A percentile compares a stretch with the other conserved stretches of the same genome.
Conservation (phyloP, 495 filamentous ascomycete species). For the Bathelium albidoporum region DNA sequence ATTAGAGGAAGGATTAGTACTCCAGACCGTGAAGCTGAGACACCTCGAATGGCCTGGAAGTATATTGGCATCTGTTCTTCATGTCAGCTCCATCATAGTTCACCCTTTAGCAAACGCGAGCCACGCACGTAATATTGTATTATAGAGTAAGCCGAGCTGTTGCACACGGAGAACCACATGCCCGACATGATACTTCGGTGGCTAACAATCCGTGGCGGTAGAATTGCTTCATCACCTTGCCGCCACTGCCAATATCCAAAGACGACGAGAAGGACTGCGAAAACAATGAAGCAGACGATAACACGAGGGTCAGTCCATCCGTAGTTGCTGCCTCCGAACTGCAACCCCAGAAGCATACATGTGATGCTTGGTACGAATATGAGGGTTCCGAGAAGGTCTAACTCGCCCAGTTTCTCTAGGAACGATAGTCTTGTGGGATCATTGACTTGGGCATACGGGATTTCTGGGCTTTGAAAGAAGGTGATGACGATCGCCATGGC, state of each 20-base stretch:
- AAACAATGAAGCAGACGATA: conserved; percentile 9
- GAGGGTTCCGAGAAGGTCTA: conserved; percentile 15
- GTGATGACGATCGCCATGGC: conserved; percentile 37
- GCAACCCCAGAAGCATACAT: conserved; percentile 13
- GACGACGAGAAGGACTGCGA: conserved; percentile 5
- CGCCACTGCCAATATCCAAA: conserved; percentile 10
- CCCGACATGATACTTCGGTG: conserved; percentile 12
- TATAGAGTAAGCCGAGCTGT: background rate
- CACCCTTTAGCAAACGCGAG: background rate
- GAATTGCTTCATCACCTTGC: conserved; percentile 8
- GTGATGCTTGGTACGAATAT: conserved; percentile 13
- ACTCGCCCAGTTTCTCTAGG: conserved; percentile 9
- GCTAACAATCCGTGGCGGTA: conserved; percentile 15
- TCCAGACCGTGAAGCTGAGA: conserved; percentile 7
- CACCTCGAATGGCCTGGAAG: conserved; percentile 11
- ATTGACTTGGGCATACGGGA: conserved; percentile 1
- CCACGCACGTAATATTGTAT: conserved; percentile 13
- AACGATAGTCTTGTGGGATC: conserved; percentile 4
- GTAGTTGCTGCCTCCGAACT: conserved; percentile 16
- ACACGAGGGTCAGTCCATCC: conserved; percentile 8
- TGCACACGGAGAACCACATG: conserved; percentile 10
- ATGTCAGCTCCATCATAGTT: background rate
- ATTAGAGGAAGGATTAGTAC: conserved; percentile 26
- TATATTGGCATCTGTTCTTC: conserved; percentile 10
- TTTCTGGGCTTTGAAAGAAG: conserved; percentile 9